Conservation (phyloP, 345 rosid genomes). For the Zanthoxylum bungeanum region DNA sequence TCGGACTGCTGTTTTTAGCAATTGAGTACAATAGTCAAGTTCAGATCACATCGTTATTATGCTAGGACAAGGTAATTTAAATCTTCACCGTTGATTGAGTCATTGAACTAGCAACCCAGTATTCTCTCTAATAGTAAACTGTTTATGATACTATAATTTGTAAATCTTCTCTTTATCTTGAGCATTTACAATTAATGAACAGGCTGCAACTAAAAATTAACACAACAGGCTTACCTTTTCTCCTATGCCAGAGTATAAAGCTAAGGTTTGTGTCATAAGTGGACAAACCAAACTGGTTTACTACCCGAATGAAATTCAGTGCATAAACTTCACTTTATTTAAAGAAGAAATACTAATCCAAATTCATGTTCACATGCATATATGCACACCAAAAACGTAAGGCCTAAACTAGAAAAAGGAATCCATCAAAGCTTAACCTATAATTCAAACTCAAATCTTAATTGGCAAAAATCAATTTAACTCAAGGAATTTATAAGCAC, state of each 20-base stretch:
- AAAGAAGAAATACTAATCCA: background rate
- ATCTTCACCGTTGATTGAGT: background rate
- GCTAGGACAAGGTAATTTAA: background rate
- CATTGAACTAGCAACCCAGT: background rate
- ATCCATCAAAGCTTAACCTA: too few relatives aligned
- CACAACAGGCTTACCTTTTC: background rate
- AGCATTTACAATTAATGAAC: background rate
- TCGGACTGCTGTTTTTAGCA: too few relatives aligned
- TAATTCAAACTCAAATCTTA: too few relatives aligned
- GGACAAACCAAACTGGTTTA: background rate
- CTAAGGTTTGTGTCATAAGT: background rate
- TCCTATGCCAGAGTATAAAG: background rate
- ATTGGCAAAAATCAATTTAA: too few relatives aligned
- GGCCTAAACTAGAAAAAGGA: background rate
- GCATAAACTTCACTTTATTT: background rate
- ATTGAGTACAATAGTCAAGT: too few relatives aligned
- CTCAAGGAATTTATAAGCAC: too few relatives aligned
- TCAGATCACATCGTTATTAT: too few relatives aligned
- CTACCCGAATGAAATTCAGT: background rate
- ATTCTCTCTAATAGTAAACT: background rate
- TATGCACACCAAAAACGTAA: background rate
- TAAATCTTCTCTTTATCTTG: background rate
- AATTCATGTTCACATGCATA: background rate
- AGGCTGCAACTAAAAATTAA: background rate
- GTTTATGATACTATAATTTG: background rate